Base-by-base conservation (phyloP, 2,329 filamentous ascomycete genomes). In the Westerdykella ornata region DNA sequence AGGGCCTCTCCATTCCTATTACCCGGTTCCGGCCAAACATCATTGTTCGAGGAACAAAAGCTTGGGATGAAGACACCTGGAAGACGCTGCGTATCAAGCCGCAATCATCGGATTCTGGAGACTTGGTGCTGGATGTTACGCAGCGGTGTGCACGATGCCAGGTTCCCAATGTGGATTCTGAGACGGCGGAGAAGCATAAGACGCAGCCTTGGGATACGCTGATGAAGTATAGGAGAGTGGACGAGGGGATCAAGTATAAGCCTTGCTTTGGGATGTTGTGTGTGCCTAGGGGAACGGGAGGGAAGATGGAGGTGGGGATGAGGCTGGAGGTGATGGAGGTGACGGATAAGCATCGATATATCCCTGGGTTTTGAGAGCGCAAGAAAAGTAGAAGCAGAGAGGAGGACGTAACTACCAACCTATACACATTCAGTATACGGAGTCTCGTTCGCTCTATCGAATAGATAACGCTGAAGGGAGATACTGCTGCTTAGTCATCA, bases 231-330 rank as follows among this genome's bases (percentile, higher is more conserved):
- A 65, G 79, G 7, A 61, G 78, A 19, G 68, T 82, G 4, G 79
- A 82, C 54, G 66, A 73, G 51, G 79, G 78, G 0, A 71, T 77
- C 18, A 81, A 72, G 62, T 82, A 69, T 48, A 82, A 82, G 65
- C 80, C 80, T 31, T 81, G 78, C 50, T 82, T 82, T 67, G 80
- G 80, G 1, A 82, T 83, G 80, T 57, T 82, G 53, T 75, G 77
- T 56, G 75, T 76, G 39, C 78, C 80, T 13, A 68, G 73, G 45
- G 68, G 66, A 28, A 74, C 80, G 33, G 76, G 78, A 47, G 77
- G 76, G 0, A 57, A 66, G 36, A 54, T 83, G 8, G 68, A 69
- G 42, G 73, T 82, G 9, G 80, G 80, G 0, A 78, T 77, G 71
- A 69, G 61, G 52, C 63, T 83, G 44, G 74, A 80, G 52, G 75